Evolutionary conservation across 257 asterid species (phyloP), one percentile per base, ranked within the genome.

Genomic region (Nicotiana otophora): DNA sequence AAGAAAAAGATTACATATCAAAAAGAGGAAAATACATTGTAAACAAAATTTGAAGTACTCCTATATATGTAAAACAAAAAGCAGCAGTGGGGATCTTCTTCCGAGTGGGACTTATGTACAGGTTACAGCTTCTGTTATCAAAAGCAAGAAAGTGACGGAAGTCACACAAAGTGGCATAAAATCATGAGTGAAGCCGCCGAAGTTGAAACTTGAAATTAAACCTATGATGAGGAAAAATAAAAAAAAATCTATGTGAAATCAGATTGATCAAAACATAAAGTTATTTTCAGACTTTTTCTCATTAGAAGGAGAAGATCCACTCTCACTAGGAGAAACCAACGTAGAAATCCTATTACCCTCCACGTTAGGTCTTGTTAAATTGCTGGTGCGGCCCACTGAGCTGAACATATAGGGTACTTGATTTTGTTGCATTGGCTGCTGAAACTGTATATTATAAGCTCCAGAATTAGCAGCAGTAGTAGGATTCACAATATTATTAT

Each of bases 361-460:
- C 42, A 36, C 42, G 42, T 36, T 36, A 36, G 42, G 42, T 36
- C 8, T 36, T 36, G 8, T 5, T 9, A 9, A 2, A 42, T 42
- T 42, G 51, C 20, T 72, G 0, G 20, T 12, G 14, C 26, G 23
- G 1, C 36, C 80, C 62, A 48, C 48, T 31, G 83, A 7, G 77
- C 66, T 23, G 65, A 81, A 46, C 83, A 81, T 81, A 19, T 39
- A 81, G 55, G 58, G 60, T 10, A 28, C 19, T n/a, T 16, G 39
- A 14, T 54, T 62, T 15, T 63, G 83, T 26, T 30, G 72, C 46
- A 1, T 10, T 42, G 78, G 11, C 6, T 72, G 79, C 63, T 81
- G 83, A 65, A 48, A 81, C 31, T 48, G 83, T 4, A 81, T 46
- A 54, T 65, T 55, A n/a, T 81, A 66, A 5, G 64, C 8, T 57